Evolutionary conservation across 164 flowering plant species (phyloP), one percentile per base, ranked within the genome.

Genomic region (Magnolia changhungtana): DNA sequence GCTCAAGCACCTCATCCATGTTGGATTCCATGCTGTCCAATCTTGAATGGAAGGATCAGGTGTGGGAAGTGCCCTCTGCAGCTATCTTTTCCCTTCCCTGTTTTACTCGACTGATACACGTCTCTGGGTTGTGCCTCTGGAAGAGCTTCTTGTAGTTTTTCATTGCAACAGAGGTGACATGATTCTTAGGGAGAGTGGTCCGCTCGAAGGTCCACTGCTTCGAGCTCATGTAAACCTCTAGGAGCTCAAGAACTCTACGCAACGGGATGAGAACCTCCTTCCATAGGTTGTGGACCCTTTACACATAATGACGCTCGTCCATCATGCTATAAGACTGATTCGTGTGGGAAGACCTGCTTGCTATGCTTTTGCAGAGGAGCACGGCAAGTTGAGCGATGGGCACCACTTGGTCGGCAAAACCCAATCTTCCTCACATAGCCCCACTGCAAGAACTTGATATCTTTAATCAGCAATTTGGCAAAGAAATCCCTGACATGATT

Each of bases 111-210:
- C 64, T 74, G 0, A 89, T 71, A 86, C 20, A 89, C 27, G 87
- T 74, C 18, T 79, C 75, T 27, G 16, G 59, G 20, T 89, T 90
- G 37, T 86, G 91, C 76, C 85, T 83, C 58, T 0, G 0, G 72
- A 89, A 89, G 69, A 70, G 72, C 7, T 67, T 63, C 72, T 86
- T 87, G 84, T 89, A 87, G 23, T 19, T 79, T 50, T 84, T 87
- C 90, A 86, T 89, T 8, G 91, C 90, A 8, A 89, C 87, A 0
- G 90, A 89, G 9, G 88, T 75, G 8, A 89, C 91, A 50, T 89
- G 75, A 23, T 75, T 59, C 73, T 87, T 87, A 0, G 90, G 90
- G 6, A 87, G 77, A 7, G 72, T n/a, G 2, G 59, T 70, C 91
- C 2, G 29, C 29, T 27, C 29, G 2, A 27, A 27, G 29, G 29